Conservation (phyloP, 2,329 filamentous ascomycete genomes). For the Ceratocystis huliohia region DNA sequence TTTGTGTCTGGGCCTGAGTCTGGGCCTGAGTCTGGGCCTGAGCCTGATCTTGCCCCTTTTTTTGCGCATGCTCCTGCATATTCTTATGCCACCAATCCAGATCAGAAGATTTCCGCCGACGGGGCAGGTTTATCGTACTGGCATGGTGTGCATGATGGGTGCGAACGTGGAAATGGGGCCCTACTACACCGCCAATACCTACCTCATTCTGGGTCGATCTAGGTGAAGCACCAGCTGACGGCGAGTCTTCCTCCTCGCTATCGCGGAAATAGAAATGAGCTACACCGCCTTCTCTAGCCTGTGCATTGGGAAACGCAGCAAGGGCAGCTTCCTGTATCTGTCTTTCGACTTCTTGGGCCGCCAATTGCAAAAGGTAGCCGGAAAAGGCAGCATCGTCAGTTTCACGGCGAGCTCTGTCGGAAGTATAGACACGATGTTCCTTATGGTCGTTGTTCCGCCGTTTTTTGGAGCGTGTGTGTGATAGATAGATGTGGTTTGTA, state of each 20-base stretch:
- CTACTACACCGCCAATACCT: constrained; percentile 18
- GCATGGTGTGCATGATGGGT: not conserved
- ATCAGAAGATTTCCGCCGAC: constrained; percentile 48
- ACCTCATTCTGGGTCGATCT: constrained; percentile 13
- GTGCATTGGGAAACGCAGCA: constrained; percentile 57
- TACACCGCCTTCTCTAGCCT: constrained; percentile 54
- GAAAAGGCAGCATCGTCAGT: constrained; percentile 63
- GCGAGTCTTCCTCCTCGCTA: constrained; percentile 46
- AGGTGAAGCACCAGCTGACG: constrained; percentile 19
- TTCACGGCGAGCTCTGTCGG: constrained; percentile 41
- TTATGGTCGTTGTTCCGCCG: constrained; percentile 14
- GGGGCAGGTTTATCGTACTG: constrained; percentile 23
- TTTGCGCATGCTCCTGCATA: constrained; percentile 65
- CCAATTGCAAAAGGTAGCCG: constrained; percentile 64
- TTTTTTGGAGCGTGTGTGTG: constrained; percentile 20
- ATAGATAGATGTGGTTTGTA: constrained; percentile 48
- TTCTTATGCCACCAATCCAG: constrained; percentile 65
- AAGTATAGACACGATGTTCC: constrained; percentile 12
- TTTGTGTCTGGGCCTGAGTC: no score
- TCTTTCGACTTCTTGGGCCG: constrained; percentile 65
- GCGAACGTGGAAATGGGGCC: constrained; percentile 25
- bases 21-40: not conserved
- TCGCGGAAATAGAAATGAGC: constrained; percentile 58
- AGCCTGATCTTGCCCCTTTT: constrained; percentile 39
- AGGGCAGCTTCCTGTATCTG: constrained; percentile 67